Conservation (phyloP, 164 flowering plant species). For the Sedum album region DNA sequence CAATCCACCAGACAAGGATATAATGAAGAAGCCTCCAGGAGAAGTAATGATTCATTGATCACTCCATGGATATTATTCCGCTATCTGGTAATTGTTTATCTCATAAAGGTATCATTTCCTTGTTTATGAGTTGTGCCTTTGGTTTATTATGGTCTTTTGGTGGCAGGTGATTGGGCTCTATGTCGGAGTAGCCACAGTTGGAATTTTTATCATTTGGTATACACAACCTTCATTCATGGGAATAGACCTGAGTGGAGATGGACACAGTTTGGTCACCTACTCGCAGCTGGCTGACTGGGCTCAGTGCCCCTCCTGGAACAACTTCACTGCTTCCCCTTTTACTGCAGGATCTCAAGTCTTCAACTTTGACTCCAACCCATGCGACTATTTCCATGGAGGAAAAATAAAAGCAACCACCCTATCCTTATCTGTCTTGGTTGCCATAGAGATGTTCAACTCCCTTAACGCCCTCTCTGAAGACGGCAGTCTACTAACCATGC, state of each 20-base stretch:
- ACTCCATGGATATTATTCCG: constrained; percentile 85
- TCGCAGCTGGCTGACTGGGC: constrained; percentile 82
- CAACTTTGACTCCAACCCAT: constrained; percentile 54
- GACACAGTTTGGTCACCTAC: constrained; percentile 67
- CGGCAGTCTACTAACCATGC: constrained; percentile 64
- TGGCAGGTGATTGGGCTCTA: constrained; percentile 74
- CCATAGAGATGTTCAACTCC: constrained; percentile 89
- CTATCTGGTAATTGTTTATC: constrained; percentile 46
- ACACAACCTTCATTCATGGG: constrained; percentile 66
- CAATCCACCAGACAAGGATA: constrained; percentile 82
- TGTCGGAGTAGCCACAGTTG: constrained; percentile 85
- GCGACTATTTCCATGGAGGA: constrained; percentile 71
- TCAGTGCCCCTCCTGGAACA: constrained; percentile 59
- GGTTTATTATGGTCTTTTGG: neutral
- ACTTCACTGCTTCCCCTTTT: constrained; percentile 52
- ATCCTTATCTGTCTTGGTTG: constrained; percentile 78
- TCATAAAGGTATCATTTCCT: neutral
- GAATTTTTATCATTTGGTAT: constrained; percentile 77
- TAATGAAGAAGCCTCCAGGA: constrained; percentile 87
- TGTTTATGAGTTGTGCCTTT: neutral
- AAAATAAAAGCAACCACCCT: constrained; percentile 79
- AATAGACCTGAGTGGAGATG: constrained; percentile 65
- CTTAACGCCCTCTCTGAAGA: constrained; percentile 83
- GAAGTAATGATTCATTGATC: constrained; percentile 78
- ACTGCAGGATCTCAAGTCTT: constrained; percentile 55